Conservation (phyloP, 441 rosid genomes). For the Syzygium malaccense region DNA sequence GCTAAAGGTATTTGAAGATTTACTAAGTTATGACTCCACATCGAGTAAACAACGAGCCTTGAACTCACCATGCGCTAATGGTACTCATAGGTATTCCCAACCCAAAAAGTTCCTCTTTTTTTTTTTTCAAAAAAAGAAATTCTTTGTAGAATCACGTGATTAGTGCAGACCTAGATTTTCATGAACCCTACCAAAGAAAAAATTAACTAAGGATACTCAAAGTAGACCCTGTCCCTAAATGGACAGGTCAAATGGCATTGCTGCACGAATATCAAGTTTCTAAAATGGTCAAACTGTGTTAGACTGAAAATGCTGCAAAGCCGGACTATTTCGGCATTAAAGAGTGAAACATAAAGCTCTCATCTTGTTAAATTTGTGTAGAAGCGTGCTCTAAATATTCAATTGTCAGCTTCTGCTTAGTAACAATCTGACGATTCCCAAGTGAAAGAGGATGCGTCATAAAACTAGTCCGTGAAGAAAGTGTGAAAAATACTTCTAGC, state of each 20-base stretch:
- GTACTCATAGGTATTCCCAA: background rate
- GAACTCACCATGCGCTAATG: background rate
- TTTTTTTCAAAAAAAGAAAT: background rate
- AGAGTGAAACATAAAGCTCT: background rate
- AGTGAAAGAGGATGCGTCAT: background rate
- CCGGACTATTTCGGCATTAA: background rate
- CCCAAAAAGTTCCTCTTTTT: background rate
- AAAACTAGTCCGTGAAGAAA: background rate
- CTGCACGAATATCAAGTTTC: background rate
- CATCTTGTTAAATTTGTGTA: background rate
- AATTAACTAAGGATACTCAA: background rate
- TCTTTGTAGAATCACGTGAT: background rate
- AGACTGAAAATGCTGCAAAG: background rate
- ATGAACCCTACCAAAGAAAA: background rate
- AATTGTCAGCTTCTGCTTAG: background rate
- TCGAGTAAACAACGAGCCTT: background rate
- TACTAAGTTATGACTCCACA: background rate
- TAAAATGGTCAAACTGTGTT: background rate
- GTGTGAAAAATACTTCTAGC: background rate
- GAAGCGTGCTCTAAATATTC: background rate
- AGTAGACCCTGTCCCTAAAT: background rate
- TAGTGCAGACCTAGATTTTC: background rate
- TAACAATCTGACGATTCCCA: background rate
- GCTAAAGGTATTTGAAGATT: background rate
- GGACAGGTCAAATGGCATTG: background rate